phyloP scores from a whole-genome alignment of 2,329 filamentous ascomycete species.

The Cylindrodendrum hubeiense region DNA sequence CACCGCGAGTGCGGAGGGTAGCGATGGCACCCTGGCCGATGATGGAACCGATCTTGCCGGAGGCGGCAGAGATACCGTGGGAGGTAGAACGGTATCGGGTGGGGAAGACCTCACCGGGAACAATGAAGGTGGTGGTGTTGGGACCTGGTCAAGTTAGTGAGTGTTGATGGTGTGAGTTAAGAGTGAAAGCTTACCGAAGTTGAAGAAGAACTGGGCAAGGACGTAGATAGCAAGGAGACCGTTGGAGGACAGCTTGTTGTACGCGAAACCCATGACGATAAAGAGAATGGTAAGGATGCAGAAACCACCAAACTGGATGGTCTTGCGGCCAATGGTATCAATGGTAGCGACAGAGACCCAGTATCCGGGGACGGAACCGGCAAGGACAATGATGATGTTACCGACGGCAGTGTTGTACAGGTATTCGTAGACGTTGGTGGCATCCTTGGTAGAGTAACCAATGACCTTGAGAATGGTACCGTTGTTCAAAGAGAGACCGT shows the following conservation, averaged over 20 bases:
- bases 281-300: constrained; percentile 71
- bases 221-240: constrained; percentile 69
- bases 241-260: constrained; percentile 63
- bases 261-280: constrained; percentile 73
- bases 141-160: constrained; percentile 50
- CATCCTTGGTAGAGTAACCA: constrained; percentile 69
- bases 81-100: constrained; percentile 69
- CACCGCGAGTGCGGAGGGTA: constrained; percentile 62
- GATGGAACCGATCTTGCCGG: constrained; percentile 68
- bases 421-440: constrained; percentile 72
- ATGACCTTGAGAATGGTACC: constrained; percentile 78
- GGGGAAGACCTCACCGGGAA: constrained; percentile 69
- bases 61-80: constrained; percentile 68
- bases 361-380: constrained; percentile 84
- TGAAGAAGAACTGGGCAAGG: constrained; percentile 70
- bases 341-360: constrained; percentile 83
- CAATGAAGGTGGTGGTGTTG: constrained; percentile 69
- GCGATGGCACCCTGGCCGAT: constrained; percentile 70
- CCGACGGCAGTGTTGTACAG: constrained; percentile 82
- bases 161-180: too few relatives aligned
- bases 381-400: constrained; percentile 83
- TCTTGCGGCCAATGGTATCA: constrained; percentile 81
- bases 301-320: constrained; percentile 78
- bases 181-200: constrained; percentile 56
- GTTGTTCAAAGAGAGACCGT: constrained; percentile 82